Evolutionary conservation across 306 rosid genomes (phyloP), one percentile per base, ranked within the genome.

Genomic region (Quercus variabilis): DNA sequence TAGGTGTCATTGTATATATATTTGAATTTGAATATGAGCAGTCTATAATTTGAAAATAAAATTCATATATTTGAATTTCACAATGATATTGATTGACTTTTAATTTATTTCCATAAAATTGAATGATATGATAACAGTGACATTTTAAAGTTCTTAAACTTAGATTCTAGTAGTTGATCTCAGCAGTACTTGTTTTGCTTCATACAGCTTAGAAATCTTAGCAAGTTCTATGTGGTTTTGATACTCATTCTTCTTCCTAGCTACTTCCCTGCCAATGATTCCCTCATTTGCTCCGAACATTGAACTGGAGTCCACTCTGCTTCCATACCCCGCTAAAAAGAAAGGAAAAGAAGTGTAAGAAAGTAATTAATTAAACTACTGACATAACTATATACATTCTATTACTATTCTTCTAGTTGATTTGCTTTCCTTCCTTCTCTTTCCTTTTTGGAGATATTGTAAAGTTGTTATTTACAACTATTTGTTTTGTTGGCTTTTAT

Each of bases 301-400:
- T 23, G 89, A 85, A 26, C 76, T 75, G n/a, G 80, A 71, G 35
- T 90, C 92, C 80, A 89, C 85, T 15, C 67, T 77, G 70, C 35
- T 82, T 74, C 75, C 83, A 89, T 87, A 89, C 14, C 98, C 96
- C 95, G 90, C 98, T 94, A 14, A 20, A 80, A 69, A 28, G 56
- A 79, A 75, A 72, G n/a, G 20, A 25, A 55, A 17, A 10, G 10
- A 25, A 74, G 65, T 6, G 43, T 38, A 54, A 58, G 55, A 46
- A 13, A 57, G 33, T 54, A 17, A 69, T 23, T 70, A 35, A 57
- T 4, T 25, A 56, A 56, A 56, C 10, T 17, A 38, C 43, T 38
- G 43, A 7, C 43, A 7, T 2, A 38, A 38, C 43, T 7, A 9
- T 38, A 38, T 6, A 38, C 43, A 7, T 38, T 38, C 10, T 38